phyloP scores from a whole-genome alignment of 139 green algal genomes.

The Pleodorina starrii region DNA sequence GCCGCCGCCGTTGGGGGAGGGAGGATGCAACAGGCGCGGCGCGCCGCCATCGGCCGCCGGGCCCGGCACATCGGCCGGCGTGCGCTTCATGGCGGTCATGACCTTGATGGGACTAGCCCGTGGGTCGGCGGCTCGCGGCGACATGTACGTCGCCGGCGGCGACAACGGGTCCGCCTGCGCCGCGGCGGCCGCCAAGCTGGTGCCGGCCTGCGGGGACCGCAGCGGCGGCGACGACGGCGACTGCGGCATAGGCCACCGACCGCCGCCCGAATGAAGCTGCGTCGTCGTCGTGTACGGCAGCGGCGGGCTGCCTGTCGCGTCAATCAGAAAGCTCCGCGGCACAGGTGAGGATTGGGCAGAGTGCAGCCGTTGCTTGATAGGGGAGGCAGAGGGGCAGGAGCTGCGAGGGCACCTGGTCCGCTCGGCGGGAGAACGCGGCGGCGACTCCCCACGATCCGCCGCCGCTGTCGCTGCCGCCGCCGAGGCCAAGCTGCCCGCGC shows the following conservation, averaged over 20 bases:
- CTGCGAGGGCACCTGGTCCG: conserved; percentile 4
- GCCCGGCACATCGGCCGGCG: background rate
- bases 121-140: conserved; percentile 4
- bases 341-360: background rate
- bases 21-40: background rate
- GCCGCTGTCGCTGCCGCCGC: background rate
- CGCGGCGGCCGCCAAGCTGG: background rate
- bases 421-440: conserved; percentile 24
- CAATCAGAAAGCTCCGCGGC: background rate
- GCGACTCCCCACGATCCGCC: background rate
- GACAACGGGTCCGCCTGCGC: background rate
- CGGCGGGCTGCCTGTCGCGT: background rate
- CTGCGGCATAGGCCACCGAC: no score
- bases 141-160: background rate
- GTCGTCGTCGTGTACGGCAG: background rate
- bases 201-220: background rate
- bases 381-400: conserved; percentile 3
- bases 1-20: background rate
- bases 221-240: background rate
- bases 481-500: background rate
- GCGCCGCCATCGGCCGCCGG: background rate
- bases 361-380: conserved; percentile 22
- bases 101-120: conserved; percentile 39
- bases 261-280: no score
- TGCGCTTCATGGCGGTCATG: background rate